A percentile compares a stretch with the other conserved stretches of the same genome.
Evolutionary conservation across 1,139 yeast species (phyloP).

Genomic region (Meyerozyma carpophila): DNA sequence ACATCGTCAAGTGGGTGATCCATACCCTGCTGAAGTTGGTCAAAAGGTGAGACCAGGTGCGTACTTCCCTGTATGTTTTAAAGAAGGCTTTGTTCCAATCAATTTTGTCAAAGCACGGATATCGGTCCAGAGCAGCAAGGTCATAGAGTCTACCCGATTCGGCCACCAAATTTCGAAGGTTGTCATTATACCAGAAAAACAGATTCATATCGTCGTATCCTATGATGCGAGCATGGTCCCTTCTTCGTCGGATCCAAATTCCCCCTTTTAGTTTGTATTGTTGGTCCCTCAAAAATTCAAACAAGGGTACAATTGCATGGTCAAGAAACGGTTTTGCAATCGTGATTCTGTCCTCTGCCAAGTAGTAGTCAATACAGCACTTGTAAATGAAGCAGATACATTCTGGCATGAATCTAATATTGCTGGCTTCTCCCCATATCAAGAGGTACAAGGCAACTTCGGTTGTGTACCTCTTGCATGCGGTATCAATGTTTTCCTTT

Average conservation of each 20-base stretch:
- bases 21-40: constrained; percentile 79
- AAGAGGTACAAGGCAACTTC: constrained; percentile 32
- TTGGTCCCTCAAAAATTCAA: constrained; percentile 37
- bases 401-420: constrained; percentile 39
- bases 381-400: constrained; percentile 35
- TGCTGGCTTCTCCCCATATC: constrained; percentile 43
- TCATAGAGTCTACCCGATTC: constrained; percentile 41
- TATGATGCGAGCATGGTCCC: constrained; percentile 65
- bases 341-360: not conserved
- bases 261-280: constrained; percentile 33
- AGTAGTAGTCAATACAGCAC: constrained; percentile 22
- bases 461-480: constrained; percentile 15
- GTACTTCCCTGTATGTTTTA: constrained; percentile 68
- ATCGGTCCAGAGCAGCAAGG: constrained; percentile 41
- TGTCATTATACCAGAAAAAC: constrained; percentile 73
- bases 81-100: constrained; percentile 61
- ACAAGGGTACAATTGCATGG: constrained; percentile 41
- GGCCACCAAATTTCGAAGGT: constrained; percentile 46
- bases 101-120: constrained; percentile 39
- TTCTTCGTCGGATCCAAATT: constrained; percentile 42
- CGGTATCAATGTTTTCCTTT: not conserved
- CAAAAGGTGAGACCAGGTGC: constrained; percentile 74
- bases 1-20: constrained; percentile 72
- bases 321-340: constrained; percentile 20
- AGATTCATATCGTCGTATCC: constrained; percentile 90